phyloP scores from a whole-genome alignment of 345 rosid species.

The Linum lewisii region DNA sequence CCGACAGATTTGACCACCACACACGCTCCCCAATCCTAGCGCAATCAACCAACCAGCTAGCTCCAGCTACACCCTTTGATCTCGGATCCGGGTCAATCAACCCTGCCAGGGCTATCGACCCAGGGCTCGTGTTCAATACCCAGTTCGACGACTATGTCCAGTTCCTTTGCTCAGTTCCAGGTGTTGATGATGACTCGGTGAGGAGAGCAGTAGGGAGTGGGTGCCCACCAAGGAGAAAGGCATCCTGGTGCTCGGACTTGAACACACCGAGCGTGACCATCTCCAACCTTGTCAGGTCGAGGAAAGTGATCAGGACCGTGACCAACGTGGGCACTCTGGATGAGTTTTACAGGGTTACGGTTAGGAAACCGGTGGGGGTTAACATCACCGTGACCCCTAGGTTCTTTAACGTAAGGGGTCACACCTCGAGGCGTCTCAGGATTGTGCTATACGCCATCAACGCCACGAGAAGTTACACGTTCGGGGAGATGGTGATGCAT shows the following conservation, averaged over 20 bases:
- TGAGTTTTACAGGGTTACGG: constrained; percentile 23
- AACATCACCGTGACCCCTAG: constrained; percentile 18
- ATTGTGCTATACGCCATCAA: constrained; percentile 19
- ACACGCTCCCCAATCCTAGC: constrained; percentile 33
- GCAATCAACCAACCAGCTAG: constrained; percentile 22
- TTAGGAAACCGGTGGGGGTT: constrained; percentile 27
- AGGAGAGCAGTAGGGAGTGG: constrained; percentile 25
- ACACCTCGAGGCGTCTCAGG: constrained; percentile 23
- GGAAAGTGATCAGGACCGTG: constrained; percentile 26
- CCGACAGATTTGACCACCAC: constrained; percentile 24
- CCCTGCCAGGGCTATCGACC: constrained; percentile 32
- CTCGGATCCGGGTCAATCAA: constrained; percentile 37
- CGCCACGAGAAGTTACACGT: constrained; percentile 22
- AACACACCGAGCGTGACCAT: constrained; percentile 30
- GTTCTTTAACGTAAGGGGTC: constrained; percentile 16
- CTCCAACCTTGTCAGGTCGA: constrained; percentile 27
- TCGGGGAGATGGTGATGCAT: constrained; percentile 28
- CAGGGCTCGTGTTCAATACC: constrained; percentile 36
- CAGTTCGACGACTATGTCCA: constrained; percentile 25
- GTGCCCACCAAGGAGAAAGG: constrained; percentile 17
- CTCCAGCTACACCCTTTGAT: constrained; percentile 33
- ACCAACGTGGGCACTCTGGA: constrained; percentile 21
- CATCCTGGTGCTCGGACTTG: constrained; percentile 32
- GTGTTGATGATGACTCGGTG: constrained; percentile 25
- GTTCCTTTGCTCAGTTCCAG: constrained; percentile 39